Evolutionary conservation across 495 filamentous ascomycete species (phyloP).

Genomic region (Clavariopsis aquatica): DNA sequence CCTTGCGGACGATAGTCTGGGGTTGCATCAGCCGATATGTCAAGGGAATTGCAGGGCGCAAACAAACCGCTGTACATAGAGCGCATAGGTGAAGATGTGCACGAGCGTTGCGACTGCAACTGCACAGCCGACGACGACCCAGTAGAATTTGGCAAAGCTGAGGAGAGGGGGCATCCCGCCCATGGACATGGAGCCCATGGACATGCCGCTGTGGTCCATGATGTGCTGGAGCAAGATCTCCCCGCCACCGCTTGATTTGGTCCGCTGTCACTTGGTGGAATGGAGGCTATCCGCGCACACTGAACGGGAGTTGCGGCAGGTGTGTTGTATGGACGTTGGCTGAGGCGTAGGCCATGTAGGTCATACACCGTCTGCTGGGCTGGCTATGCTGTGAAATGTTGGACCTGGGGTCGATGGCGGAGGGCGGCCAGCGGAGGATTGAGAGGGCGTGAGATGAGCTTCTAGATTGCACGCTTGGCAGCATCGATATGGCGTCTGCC

Average conservation of each 20-base stretch:
- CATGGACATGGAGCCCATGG: constrained; percentile 50
- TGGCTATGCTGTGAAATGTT: background rate
- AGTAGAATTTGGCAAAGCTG: constrained; percentile 59
- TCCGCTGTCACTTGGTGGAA: background rate
- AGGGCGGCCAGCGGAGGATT: background rate
- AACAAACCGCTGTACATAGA: constrained; percentile 54
- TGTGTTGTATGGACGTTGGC: background rate
- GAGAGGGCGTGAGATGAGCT: too few species aligned
- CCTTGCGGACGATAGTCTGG: constrained; percentile 43
- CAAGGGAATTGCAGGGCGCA: background rate
- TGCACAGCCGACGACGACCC: constrained; percentile 59
- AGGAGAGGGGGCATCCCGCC: constrained; percentile 51
- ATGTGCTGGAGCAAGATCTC: background rate
- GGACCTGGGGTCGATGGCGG: background rate
- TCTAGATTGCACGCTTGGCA: background rate
- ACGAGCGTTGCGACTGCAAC: constrained; percentile 55
- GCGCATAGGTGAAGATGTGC: constrained; percentile 51
- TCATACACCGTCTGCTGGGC: background rate
- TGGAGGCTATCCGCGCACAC: background rate
- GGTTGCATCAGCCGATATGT: constrained; percentile 27
- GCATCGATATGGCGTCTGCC: background rate
- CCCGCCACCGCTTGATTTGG: background rate
- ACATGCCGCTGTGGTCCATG: constrained; percentile 39
- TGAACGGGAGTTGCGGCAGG: background rate
- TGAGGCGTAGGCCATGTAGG: background rate